Evolutionary conservation across 805 yeast genomes (phyloP).

Genomic region (Cyberlindnera maclurae): DNA sequence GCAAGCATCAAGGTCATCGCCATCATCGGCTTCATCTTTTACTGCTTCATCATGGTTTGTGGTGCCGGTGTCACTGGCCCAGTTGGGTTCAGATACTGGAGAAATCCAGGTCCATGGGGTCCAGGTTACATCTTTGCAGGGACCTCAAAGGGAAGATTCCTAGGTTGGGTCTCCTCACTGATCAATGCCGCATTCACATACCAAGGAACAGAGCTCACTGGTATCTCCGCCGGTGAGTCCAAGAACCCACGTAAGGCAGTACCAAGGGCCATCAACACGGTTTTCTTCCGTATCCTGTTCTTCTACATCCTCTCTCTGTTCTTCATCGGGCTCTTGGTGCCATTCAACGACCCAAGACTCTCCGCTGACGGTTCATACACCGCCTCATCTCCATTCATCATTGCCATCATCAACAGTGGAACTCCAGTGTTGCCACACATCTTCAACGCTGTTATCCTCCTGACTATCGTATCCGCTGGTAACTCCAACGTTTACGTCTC

Average conservation of each 20-base stretch:
- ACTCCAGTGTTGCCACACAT: constrained; percentile 60
- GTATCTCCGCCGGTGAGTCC: constrained; percentile 71
- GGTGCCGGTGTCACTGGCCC: constrained; percentile 69
- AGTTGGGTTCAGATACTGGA: constrained; percentile 75
- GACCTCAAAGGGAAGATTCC: constrained; percentile 47
- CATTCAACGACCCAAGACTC: constrained; percentile 55
- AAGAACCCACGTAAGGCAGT: constrained; percentile 63
- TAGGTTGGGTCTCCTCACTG: constrained; percentile 65
- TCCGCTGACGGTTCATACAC: constrained; percentile 30
- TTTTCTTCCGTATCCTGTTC: constrained; percentile 54
- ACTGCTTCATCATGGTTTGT: constrained; percentile 64
- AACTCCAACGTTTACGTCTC: constrained; percentile 70
- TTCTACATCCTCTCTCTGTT: constrained; percentile 61
- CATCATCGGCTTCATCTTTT: constrained; percentile 62
- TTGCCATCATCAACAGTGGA: constrained; percentile 64
- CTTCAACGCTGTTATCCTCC: constrained; percentile 62
- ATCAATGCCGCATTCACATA: constrained; percentile 74
- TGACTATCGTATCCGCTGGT: constrained; percentile 71
- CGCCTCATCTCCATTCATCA: constrained; percentile 63
- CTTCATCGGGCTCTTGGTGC: constrained; percentile 65
- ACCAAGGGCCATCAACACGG: constrained; percentile 67
- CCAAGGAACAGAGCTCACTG: constrained; percentile 74
- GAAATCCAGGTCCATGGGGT: constrained; percentile 73
- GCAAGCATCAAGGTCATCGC: constrained; percentile 62
- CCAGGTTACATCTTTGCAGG: constrained; percentile 48